These are phyloP conservation scores for Solanum verrucosum DNA, from an alignment of 257 asterid genomes.

Conservation along the genomic window DNA sequence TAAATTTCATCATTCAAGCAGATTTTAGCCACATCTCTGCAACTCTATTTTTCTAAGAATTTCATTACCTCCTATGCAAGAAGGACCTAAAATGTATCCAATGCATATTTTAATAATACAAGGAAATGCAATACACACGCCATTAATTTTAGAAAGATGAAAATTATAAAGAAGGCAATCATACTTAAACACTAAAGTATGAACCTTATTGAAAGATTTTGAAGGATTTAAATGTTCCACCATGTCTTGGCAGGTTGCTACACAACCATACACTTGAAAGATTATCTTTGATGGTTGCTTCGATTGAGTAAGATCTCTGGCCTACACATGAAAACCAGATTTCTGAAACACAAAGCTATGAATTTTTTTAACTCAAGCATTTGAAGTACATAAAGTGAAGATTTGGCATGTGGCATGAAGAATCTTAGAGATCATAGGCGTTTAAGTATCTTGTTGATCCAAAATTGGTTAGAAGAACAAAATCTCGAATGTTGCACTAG, in stretches of 20 bases:
- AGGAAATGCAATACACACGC: neutral
- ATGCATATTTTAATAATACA: no score
- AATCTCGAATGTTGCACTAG: no score
- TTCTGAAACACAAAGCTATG: neutral
- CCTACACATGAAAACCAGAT: conserved; percentile 25
- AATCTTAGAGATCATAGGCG: no score
- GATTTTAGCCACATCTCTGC: neutral
- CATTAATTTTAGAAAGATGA: neutral
- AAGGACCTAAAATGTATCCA: neutral
- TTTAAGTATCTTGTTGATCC: no score
- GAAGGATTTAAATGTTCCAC: conserved; percentile 65
- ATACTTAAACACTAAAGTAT: neutral
- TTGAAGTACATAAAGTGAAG: neutral
- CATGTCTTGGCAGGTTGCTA: conserved; percentile 69
- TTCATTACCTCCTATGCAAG: neutral
- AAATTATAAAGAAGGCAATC: neutral
- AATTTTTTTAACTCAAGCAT: neutral
- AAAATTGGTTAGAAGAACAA: no score
- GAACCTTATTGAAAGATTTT: conserved; percentile 69
- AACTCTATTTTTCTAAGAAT: neutral
- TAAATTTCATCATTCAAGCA: neutral
- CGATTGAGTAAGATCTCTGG: conserved; percentile 27
- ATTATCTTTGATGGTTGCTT: conserved; percentile 42
- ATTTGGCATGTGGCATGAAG: no score
- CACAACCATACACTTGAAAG: conserved; percentile 81